These are phyloP conservation scores for Fragilariopsis cylindrus DNA, from an alignment of 108 stramenopile genomes.

Conservation along the genomic window DNA sequence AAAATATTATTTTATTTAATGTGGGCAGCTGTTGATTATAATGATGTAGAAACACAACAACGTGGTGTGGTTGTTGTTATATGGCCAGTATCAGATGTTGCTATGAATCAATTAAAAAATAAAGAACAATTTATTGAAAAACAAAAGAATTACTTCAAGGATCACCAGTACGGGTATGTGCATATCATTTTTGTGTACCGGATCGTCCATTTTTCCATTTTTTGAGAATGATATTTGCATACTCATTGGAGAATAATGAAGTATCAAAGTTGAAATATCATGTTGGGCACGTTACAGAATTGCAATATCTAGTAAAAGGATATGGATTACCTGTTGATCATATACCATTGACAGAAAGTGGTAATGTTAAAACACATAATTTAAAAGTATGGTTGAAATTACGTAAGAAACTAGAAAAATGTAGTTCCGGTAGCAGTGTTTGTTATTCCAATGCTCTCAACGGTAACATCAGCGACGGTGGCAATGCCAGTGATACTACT, in stretches of 20 bases:
- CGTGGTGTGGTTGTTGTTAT: slow-evolving; percentile 14
- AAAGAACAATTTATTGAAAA: neutral
- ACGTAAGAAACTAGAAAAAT: neutral
- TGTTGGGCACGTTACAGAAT: slow-evolving; percentile 4
- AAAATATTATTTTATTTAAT: slow-evolving; percentile 7
- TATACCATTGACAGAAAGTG: slow-evolving; percentile 14
- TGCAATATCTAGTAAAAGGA: slow-evolving; percentile 13
- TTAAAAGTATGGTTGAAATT: slow-evolving; percentile 4
- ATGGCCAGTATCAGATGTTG: slow-evolving; percentile 10
- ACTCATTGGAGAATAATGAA: neutral
- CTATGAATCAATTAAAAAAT: neutral
- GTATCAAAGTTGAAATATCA: slow-evolving; percentile 3
- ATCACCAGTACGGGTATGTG: neutral
- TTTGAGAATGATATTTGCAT: slow-evolving; percentile 9
- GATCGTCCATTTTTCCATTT: slow-evolving; percentile 3
- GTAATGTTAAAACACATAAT: slow-evolving; percentile 19
- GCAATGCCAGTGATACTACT: too few relatives aligned
- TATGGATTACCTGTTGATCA: slow-evolving; percentile 16
- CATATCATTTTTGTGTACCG: slow-evolving; percentile 12
- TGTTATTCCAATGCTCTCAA: neutral
- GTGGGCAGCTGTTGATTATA: slow-evolving; percentile 5
- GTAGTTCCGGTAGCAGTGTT: neutral
- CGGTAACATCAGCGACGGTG: too few relatives aligned
- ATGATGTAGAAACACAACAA: slow-evolving; percentile 9
- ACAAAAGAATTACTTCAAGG: neutral